Evolutionary conservation across 257 asterid genomes (phyloP), one percentile per base, ranked within the genome.

Genomic region (Forsythia suspensa): DNA sequence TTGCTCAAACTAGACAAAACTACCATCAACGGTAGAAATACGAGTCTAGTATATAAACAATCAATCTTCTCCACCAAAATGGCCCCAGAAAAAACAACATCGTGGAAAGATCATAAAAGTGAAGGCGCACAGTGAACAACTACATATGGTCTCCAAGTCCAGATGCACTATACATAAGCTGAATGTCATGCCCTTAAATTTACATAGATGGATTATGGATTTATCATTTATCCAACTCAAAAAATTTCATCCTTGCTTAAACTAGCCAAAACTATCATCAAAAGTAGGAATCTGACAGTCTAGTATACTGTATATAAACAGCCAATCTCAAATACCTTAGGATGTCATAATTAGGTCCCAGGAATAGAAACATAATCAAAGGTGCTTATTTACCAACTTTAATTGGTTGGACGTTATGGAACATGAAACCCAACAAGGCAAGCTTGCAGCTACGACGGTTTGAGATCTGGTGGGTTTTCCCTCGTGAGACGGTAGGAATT

Each of bases 91-190:
- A 18, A 55, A 55, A 5, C 9, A 55, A 63, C 11, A 44, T 20
- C n/a, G 37, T 70, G 13, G 39, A 18, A 4, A 15, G 38, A 74
- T 69, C 78, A 73, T 8, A 40, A 51, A 66, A 55, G 29, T n/a
- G 10, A 38, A 37, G 63, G 65, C 52, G 55, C 75, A 74, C 18
- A 75, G 18, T 11, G 15, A 61, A 46, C 37, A 71, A 79, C 72
- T 73, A 57, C 37, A 18, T 24, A 76, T 61, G 71, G 15, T 51
- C 61, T 61, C 16, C 65, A 4, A 4, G 38, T 63, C 66, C 65
- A 9, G 4, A 11, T 55, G 65, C 57, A 48, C 57, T 48, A 55
- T 18, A 16, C 51, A 24, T 39, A 39, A 77, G 55, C 70, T 21
- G 5, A 55, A 46, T 52, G 9, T 20, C 7, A 59, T 18, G 15